A percentile compares a stretch with the other conserved stretches of the same genome.
These are phyloP conservation scores for Populus simonii DNA, from an alignment of 345 rosid genomes.

Conservation along the genomic window DNA sequence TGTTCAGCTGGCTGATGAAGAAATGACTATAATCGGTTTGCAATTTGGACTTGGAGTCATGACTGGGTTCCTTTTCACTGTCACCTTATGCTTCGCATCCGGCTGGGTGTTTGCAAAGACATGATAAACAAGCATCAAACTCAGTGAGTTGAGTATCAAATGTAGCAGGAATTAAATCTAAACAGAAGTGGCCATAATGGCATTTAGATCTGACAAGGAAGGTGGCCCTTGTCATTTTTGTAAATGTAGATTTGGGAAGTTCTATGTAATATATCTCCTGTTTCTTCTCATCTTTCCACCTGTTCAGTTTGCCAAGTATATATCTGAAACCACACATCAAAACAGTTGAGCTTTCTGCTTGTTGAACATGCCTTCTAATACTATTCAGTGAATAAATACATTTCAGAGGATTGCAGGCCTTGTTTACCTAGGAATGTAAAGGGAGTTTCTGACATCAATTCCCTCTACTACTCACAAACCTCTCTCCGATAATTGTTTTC, in stretches of 20 bases:
- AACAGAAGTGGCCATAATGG: no score
- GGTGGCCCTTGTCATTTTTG: neutral
- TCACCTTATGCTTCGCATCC: slow-evolving; percentile 23
- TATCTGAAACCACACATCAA: neutral
- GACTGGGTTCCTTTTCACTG: slow-evolving; percentile 17
- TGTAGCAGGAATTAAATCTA: neutral
- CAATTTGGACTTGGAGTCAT: slow-evolving; percentile 24
- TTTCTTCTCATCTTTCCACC: neutral
- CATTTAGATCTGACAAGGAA: neutral
- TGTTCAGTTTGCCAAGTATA: neutral
- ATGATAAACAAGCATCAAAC: neutral
- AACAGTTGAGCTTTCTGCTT: neutral
- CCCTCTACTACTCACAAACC: neutral
- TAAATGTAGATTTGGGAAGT: no score
- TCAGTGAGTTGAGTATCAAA: neutral
- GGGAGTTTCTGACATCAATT: neutral
- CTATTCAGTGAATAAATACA: neutral
- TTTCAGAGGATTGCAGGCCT: neutral
- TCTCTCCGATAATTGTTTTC: neutral
- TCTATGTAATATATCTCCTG: neutral
- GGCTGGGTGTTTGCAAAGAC: slow-evolving; percentile 21
- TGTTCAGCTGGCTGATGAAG: neutral
- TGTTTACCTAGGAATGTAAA: neutral
- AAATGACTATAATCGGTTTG: neutral
- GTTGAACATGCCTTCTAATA: neutral